Base-by-base conservation (phyloP, 441 rosid genomes). In the Dalechampia spathulata region DNA sequence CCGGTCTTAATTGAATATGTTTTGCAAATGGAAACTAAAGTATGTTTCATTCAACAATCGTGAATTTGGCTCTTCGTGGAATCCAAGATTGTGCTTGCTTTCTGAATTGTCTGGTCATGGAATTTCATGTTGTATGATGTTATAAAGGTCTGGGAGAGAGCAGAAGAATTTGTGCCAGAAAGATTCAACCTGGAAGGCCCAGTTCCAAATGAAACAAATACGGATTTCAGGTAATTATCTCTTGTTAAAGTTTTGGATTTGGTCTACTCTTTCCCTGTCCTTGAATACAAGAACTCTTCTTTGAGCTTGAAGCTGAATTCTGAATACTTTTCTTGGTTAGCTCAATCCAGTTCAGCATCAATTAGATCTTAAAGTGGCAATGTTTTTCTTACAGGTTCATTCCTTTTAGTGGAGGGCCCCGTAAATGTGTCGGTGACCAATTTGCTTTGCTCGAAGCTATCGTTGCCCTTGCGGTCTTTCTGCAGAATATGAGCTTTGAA, bases 361-460 rank as follows among this genome's bases (percentile, higher is more conserved):
- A 12, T 52, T 41, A 17, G 19, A 12, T 55, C 43, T 27, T 54
- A 48, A 62, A 52, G 17, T 23, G 6, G 10, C 21, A n/a, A 44
- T 48, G 41, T 58, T 39, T 39, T 19, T 63, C 8, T 37, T 8
- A 34, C 72, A 87, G 98, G 72, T 87, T 75, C 64, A 85, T 91
- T 70, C 98, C 96, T 6, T 87, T 91, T 65, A 86, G 95, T 32
- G 98, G 98, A 71, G 96, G 96, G 19, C 95, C 98, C 15, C 90
- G 96, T 20, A 91, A 91, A 57, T 91, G 98, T 42, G 90, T 91
- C 12, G 96, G 98, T 0, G 96, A 91, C 66, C 98, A 87, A 58
- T 91, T 91, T 78, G 96, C 98, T 46, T 49, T 87, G 65, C 75
- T 87, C 60, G 98, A 91, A 62, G 83, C 96, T 17, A 77, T 86